These are phyloP conservation scores for Pyrrhoderma lamaoense DNA, from an alignment of 1,284 basidiomycete species.

Conservation along the genomic window DNA sequence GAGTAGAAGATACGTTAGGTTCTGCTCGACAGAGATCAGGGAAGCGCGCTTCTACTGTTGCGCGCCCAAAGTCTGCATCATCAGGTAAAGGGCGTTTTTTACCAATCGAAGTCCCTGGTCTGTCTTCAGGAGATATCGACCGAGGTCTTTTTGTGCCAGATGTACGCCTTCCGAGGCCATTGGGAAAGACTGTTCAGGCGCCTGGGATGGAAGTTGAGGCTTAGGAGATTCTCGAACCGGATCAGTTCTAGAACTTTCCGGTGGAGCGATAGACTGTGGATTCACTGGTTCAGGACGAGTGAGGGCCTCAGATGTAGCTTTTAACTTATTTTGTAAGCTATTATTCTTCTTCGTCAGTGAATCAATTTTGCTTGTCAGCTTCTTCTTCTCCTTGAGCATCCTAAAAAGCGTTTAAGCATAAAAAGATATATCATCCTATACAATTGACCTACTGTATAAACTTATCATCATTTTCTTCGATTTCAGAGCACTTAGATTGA, in stretches of 20 bases:
- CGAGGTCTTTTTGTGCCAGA: conserved; percentile 11
- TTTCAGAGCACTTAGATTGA: conserved; percentile 61
- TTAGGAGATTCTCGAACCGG: conserved; percentile 11
- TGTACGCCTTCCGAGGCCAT: neutral
- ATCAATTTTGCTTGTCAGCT: conserved; percentile 59
- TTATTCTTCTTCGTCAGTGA: conserved; percentile 62
- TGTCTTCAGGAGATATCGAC: conserved; percentile 2
- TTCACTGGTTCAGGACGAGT: neutral
- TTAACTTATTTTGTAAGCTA: conserved; percentile 58
- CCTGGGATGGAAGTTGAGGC: conserved; percentile 21
- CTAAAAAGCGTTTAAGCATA: conserved; percentile 30
- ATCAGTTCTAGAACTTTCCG: neutral
- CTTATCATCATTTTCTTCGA: conserved; percentile 74
- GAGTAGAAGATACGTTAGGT: conserved; percentile 3
- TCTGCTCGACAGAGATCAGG: conserved; percentile 3
- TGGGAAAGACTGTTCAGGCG: conserved; percentile 20
- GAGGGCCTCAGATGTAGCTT: neutral
- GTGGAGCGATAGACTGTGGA: neutral
- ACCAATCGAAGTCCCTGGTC: conserved; percentile 10
- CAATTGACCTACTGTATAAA: conserved; percentile 57
- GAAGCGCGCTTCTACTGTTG: conserved; percentile 10
- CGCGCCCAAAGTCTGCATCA: conserved; percentile 8
- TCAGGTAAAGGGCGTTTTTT: conserved; percentile 17
- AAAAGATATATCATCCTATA: conserved; percentile 1
- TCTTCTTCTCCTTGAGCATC: conserved; percentile 72